Evolutionary conservation across 78 protist species (phyloP).

Genomic region (Cavenderia fasciculata): DNA sequence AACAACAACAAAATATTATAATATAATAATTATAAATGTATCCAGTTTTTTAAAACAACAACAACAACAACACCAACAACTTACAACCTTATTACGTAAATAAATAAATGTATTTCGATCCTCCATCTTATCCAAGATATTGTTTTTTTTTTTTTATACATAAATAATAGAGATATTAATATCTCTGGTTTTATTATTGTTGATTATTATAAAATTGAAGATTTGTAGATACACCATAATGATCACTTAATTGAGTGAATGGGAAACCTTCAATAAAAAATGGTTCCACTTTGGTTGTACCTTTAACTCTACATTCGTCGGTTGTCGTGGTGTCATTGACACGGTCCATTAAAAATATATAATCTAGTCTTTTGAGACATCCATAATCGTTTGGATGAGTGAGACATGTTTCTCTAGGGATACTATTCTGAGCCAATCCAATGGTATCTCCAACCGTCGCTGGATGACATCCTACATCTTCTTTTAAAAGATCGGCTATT

Average conservation of each 20-base stretch:
- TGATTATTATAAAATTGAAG: not conserved
- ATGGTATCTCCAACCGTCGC: constrained; percentile 58
- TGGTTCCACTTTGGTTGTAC: constrained; percentile 57
- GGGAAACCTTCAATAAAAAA: constrained; percentile 74
- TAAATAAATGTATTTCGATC: no score
- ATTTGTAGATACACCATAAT: constrained; percentile 65
- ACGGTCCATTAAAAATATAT: constrained; percentile 31
- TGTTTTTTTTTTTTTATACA: no score
- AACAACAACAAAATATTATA: no score
- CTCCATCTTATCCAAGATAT: no score
- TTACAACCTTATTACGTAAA: no score
- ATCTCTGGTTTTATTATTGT: no score
- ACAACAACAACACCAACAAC: no score
- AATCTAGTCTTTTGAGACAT: constrained; percentile 61
- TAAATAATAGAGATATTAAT: no score
- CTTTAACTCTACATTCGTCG: not conserved
- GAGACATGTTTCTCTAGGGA: constrained; percentile 18
- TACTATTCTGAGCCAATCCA: not conserved
- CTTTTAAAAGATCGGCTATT: constrained; percentile 10
- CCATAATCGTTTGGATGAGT: constrained; percentile 39
- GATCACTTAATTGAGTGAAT: constrained; percentile 65
- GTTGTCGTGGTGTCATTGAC: not conserved
- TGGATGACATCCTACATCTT: constrained; percentile 52
- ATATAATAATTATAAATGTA: no score
- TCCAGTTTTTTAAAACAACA: no score